Evolutionary conservation across 1,139 yeast species (phyloP), one percentile per base, ranked within the genome.

Genomic region (Arxiozyma heterogenica): DNA sequence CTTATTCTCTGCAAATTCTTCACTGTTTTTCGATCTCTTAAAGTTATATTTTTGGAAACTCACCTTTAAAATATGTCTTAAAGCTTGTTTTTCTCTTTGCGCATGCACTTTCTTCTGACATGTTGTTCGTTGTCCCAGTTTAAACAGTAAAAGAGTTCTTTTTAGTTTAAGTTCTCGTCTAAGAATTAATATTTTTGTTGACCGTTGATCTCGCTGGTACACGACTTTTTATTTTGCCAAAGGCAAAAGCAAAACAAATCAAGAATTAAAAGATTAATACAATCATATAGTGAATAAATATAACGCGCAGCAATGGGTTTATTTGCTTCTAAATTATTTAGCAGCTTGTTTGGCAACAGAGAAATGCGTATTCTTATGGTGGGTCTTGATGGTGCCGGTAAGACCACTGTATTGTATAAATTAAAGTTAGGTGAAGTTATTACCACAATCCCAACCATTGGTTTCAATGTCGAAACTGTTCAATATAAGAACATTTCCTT

Each of bases 301-400:
- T 8, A 34, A 12, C 39, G 6, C n/a, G 15, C 12, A 8, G 38
- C 21, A 51, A 86, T 88, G 96, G 96, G 96, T 78, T 79, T 87
- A 75, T 84, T 90, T 67, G 82, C 88, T 74, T 88, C 95, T 64
- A 88, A 86, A 77, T 81, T 88, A 75, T 84, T 88, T 73, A 83
- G 83, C 75, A 89, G 90, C 82, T 91, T 88, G 70, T 81, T 82
- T 67, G 87, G 87, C 72, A 83, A 82, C 75, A 82, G 81, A 72
- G 87, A 82, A 71, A 88, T 88, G 95, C 83, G 95, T 76, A 88
- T 88, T 72, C 83, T 88, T 73, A 88, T 88, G 96, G 95, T 88
- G 68, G 96, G 96, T 75, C 81, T 88, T 67, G 95, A 86, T 74
- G 93, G 91, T 67, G 94, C 94, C 64, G 94, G 94, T 81, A 86